phyloP scores from a whole-genome alignment of 2,329 filamentous ascomycete species.

The Fusarium marasasianum region DNA sequence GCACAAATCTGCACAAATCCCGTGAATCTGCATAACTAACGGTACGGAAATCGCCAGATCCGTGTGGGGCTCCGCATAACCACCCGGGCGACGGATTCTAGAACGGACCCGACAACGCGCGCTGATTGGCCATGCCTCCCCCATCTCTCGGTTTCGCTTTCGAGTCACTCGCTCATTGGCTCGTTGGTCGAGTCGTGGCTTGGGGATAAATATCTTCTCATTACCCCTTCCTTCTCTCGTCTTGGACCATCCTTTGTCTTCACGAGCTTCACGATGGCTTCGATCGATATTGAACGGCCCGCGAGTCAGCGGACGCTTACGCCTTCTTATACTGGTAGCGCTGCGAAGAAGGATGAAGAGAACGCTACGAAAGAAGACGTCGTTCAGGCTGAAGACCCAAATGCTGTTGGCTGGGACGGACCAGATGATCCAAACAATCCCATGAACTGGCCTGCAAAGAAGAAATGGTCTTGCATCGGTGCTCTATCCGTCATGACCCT shows the following conservation, averaged over 20 bases:
- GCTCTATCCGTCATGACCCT: slow-evolving; percentile 46
- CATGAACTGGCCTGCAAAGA: slow-evolving; percentile 69
- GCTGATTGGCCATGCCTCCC: neutral
- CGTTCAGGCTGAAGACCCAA: slow-evolving; percentile 20
- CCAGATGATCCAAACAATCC: slow-evolving; percentile 66
- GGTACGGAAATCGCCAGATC: slow-evolving; percentile 6
- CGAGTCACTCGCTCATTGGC: neutral
- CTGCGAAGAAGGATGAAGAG: slow-evolving; percentile 20
- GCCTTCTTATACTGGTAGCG: slow-evolving; percentile 1
- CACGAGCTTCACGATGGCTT: neutral
- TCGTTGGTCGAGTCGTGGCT: neutral
- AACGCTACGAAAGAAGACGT: neutral
- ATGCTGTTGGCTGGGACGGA: slow-evolving; percentile 40
- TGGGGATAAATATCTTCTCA: slow-evolving; percentile 7
- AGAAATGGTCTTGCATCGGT: slow-evolving; percentile 49
- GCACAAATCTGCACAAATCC: slow-evolving; percentile 15
- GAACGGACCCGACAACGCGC: neutral
- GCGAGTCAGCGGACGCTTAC: slow-evolving; percentile 35
- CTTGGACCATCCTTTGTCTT: neutral
- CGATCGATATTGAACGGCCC: slow-evolving; percentile 9
- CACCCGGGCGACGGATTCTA: neutral
- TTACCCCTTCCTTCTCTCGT: neutral
- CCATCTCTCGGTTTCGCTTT: neutral
- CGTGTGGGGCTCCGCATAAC: slow-evolving; percentile 27
- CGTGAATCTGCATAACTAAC: slow-evolving; percentile 3